These are phyloP conservation scores for Trypanosoma theileri DNA, from an alignment of 208 protist genomes.

Conservation along the genomic window DNA sequence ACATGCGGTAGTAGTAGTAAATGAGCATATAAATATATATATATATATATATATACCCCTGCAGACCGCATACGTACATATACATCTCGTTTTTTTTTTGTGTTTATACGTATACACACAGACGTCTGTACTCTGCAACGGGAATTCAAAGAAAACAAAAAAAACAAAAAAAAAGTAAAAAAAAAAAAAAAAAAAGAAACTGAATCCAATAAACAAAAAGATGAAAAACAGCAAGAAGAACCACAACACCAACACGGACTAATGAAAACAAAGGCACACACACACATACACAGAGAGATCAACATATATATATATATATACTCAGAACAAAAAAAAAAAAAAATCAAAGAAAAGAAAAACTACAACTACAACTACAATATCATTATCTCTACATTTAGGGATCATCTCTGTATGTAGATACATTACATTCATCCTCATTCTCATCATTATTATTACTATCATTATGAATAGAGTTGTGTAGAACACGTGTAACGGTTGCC, in stretches of 20 bases:
- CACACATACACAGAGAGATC: neutral
- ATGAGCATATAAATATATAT: constrained; percentile 10
- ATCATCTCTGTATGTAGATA: constrained; percentile 25
- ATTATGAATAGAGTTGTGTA: neutral
- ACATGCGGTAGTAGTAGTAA: neutral
- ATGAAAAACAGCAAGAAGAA: neutral
- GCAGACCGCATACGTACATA: constrained; percentile 9
- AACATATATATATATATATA: too few relatives aligned
- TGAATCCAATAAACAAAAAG: too few relatives aligned
- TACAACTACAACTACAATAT: neutral
- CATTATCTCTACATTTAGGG: neutral
- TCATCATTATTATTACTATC: neutral
- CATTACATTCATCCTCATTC: neutral
- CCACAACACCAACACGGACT: neutral
- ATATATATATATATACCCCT: neutral
- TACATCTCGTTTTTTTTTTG: neutral
- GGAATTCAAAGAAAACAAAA: too few relatives aligned
- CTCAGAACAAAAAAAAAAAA: too few relatives aligned
- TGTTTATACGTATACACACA: too few relatives aligned
- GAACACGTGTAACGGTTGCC: neutral
- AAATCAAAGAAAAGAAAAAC: neutral
- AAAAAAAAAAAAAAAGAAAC: too few relatives aligned
- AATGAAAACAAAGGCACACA: neutral
- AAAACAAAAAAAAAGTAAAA: too few relatives aligned
- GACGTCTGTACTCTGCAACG: too few relatives aligned